Base-by-base conservation (phyloP, 257 asterid species). In the Osmanthus fragrans region DNA sequence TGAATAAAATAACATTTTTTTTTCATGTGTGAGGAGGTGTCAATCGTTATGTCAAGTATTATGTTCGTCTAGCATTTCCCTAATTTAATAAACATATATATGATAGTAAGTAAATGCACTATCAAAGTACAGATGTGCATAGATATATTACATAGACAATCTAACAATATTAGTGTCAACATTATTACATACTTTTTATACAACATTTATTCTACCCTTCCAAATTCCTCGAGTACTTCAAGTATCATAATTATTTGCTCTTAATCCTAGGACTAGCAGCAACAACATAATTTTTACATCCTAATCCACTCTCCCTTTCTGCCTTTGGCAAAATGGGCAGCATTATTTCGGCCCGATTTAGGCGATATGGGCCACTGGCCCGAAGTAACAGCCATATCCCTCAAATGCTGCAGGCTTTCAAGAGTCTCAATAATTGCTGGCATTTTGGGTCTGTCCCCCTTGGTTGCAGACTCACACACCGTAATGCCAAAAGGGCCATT, bases 361-460 rank as follows among this genome's bases (percentile, higher is more conserved):
- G 87, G 72, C 4, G 94, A 79, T 27, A 85, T 78, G 18, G 91
- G 92, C 96, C 97, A 90, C 19, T 91, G 96, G 19, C 99, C 99
- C 75, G 79, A 75, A 6, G 81, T 79, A 4, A 89, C 76, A 1
- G 97, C 97, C 97, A 92, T 88, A 73, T 94, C 97, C 81, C 80
- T 92, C 77, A 92, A 51, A 10, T 77, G 76, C 19, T 81, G 90
- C 33, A 94, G 79, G 73, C 88, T 84, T 73, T 94, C 97, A 42
- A 92, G 94, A 3, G 98, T 90, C 75, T 91, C 85, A 18, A 94
- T 92, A 21, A 94, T 90, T 10, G 87, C 89, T 0, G 97, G 96
- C 92, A 94, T 92, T 79, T 88, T 94, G 47, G 98, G 98, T 84
- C 98, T 90, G 40, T 94, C 97, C 58, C 97, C 58, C 86, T 90